Base-by-base conservation (phyloP, 805 yeast species). In the Cyberlindnera bimundalis region DNA sequence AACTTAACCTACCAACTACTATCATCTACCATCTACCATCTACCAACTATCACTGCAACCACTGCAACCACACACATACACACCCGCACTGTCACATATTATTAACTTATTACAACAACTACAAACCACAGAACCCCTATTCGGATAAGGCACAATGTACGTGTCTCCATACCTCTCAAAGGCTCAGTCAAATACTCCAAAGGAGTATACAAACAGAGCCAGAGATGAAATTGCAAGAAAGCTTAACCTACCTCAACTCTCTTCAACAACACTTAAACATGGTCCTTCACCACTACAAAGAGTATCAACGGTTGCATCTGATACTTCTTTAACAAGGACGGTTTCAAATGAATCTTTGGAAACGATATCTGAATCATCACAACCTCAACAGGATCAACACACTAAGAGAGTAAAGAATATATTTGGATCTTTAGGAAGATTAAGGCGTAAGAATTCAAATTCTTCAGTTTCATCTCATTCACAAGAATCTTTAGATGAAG, bases 141-240 rank as follows among this genome's bases (percentile, higher is more conserved):
- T 21, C 24, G 10, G 24, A 29, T 24, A 36, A 15, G 14, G 23
- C 21, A 15, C 38, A 16, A 56, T 56, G 61, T 56, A 45, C 37
- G 51, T 52, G 35, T 51, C 60, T 2, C 56, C 61, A 18, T 41
- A 42, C 14, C 40, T 43, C 7, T 39, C 46, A 3, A 17, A 42
- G 31, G 44, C 41, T 6, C 45, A 43, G 15, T 35, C 51, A 15
- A 37, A 46, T 17, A 58, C 64, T n/a, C 64, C 65, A 14, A 38
- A 48, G 46, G 56, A 53, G 51, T 61, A 51, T 43, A 57, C 55
- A 9, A 52, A 51, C 20, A 39, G 57, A 24, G 65, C 65, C 19
- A 43, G 65, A 28, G 56, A 50, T 35, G 63, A 61, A 36, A 48
- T 61, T n/a, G 46, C 47, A 11, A 42, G 43, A 24, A 53, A 53